Base-by-base conservation (phyloP, 441 rosid genomes). In the Bruguiera hainesii region DNA sequence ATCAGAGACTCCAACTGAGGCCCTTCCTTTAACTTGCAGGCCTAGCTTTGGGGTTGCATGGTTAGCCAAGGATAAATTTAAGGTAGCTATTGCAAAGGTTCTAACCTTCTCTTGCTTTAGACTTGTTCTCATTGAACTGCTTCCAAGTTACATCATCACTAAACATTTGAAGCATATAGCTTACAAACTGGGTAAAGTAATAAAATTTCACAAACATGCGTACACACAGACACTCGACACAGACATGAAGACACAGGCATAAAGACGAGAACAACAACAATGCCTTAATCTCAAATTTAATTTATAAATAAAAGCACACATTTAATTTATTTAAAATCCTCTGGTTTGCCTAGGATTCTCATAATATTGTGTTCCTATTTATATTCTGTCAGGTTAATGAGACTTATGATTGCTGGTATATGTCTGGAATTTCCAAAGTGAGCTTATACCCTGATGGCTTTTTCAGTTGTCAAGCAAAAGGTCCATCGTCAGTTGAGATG, bases 351-450 rank as follows among this genome's bases (percentile, higher is more conserved):
- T 29, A 19, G 52, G 53, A 26, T 64, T 28, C 35, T 50, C 13
- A 29, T 60, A 33, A 42, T 51, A 1, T 31, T 19, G 19, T 66
- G 56, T 51, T 31, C 26, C 52, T 25, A 29, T 25, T 64, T 39
- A 33, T 75, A 6, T 13, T 48, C 25, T 35, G 21, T 63, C 80
- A 93, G 97, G 89, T 93, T 25, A 93, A 93, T 73, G 77, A 85
- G 78, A 93, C 98, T 71, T 93, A 90, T 67, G 90, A 85, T 69
- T 90, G 98, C 85, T 93, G 95, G 98, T 90, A 89, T 65, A 75
- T 85, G 25, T 65, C 85, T 55, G 89, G 89, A 29, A 61, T 78
- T 66, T 83, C 91, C 46, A 85, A 81, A 78, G 87, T 93, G 70
- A 93, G 80, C 79, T 81, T 93, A 64, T 84, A 87, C 80, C 80